phyloP scores from a whole-genome alignment of 75 land plant genomes.

The Larix kaempferi region DNA sequence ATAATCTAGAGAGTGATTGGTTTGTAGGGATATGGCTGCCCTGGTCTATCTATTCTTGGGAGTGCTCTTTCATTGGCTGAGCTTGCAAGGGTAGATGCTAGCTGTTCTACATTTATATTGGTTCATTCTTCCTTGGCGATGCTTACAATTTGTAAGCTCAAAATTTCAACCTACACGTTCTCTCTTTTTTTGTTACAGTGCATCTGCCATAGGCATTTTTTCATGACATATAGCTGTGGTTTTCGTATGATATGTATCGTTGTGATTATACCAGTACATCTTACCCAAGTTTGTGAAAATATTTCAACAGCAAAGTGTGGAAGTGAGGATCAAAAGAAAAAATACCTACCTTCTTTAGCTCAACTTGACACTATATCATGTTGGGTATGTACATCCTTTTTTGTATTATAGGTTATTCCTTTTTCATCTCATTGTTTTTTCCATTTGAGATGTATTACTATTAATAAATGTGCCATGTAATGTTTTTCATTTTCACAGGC shows the following conservation, averaged over 20 bases:
- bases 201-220: not conserved
- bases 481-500: slow-evolving; percentile 37
- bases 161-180: not conserved
- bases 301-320: slow-evolving; percentile 59
- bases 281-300: not conserved
- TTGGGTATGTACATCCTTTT: slow-evolving; percentile 43
- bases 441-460: not conserved
- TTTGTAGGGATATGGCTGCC: slow-evolving; percentile 86
- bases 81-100: slow-evolving; percentile 90
- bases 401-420: not conserved
- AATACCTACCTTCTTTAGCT: slow-evolving; percentile 80
- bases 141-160: slow-evolving; percentile 77
- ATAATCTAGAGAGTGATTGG: not conserved
- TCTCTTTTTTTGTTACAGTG: slow-evolving; percentile 2
- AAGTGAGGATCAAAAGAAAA: slow-evolving; percentile 81
- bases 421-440: not conserved
- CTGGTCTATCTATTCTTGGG: slow-evolving; percentile 69
- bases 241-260: not conserved
- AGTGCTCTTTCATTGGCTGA: slow-evolving; percentile 68
- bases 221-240: not conserved
- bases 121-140: slow-evolving; percentile 89
- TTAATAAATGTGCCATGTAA: not conserved
- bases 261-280: not conserved
- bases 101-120: slow-evolving; percentile 81
- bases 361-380: slow-evolving; percentile 62